Evolutionary conservation across 2,329 filamentous ascomycete species (phyloP).

Genomic region (Pseudogymnoascus sp.): DNA sequence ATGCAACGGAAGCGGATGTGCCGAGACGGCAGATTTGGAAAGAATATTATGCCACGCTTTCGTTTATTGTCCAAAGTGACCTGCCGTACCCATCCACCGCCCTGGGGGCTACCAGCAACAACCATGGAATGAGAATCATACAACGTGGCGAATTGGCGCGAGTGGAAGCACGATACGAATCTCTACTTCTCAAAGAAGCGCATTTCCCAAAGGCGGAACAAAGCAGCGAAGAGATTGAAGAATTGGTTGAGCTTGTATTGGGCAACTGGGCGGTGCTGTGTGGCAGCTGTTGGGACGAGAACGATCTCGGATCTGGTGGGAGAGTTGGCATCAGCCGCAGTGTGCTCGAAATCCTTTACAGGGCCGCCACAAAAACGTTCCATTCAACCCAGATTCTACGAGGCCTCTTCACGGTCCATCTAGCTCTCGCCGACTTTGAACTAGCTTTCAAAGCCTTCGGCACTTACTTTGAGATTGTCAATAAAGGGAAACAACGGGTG

Average conservation of each 20-base stretch:
- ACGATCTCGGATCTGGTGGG: slow-evolving; percentile 73
- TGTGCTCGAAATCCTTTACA: slow-evolving; percentile 81
- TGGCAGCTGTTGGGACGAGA: slow-evolving; percentile 69
- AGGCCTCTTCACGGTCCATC: slow-evolving; percentile 78
- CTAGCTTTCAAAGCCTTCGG: slow-evolving; percentile 85
- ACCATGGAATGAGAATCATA: slow-evolving; percentile 49
- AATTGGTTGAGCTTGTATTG: slow-evolving; percentile 70
- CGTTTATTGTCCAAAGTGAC: slow-evolving; percentile 61
- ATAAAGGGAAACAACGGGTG: slow-evolving; percentile 73
- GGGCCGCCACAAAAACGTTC: slow-evolving; percentile 84
- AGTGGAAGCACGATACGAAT: slow-evolving; percentile 73
- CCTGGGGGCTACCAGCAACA: slow-evolving; percentile 33
- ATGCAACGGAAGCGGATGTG: slow-evolving; percentile 49
- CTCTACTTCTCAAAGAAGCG: slow-evolving; percentile 66
- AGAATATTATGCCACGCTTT: slow-evolving; percentile 74
- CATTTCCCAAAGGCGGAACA: slow-evolving; percentile 79
- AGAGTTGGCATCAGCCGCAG: slow-evolving; percentile 65
- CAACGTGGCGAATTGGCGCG: slow-evolving; percentile 70
- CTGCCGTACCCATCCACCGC: slow-evolving; percentile 47
- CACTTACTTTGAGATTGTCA: slow-evolving; percentile 83
- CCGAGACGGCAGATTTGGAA: slow-evolving; percentile 67
- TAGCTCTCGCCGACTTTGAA: slow-evolving; percentile 83
- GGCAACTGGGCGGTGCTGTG: slow-evolving; percentile 79
- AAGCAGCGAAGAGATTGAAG: slow-evolving; percentile 68
- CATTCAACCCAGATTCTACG: slow-evolving; percentile 86